Conservation (phyloP, 2,329 filamentous ascomycete species). For the Exophiala calicioides region DNA sequence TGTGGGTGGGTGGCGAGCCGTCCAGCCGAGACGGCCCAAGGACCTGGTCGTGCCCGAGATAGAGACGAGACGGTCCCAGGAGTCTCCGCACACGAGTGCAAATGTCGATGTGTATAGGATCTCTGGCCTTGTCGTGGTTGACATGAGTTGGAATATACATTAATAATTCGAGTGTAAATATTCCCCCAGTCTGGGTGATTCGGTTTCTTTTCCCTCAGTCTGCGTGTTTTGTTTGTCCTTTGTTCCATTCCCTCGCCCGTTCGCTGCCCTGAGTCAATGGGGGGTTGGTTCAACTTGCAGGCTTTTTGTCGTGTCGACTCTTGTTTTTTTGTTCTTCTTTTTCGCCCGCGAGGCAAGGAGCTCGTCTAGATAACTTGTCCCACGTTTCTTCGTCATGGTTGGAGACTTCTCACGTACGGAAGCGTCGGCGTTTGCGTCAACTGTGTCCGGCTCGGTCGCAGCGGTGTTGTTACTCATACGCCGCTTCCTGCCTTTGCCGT, state of each 20-base stretch:
- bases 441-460: not conserved
- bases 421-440: not conserved
- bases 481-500: not conserved
- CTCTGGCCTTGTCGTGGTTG: no score
- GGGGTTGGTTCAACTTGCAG: conserved; percentile 7
- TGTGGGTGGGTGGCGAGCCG: no score
- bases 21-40: no score
- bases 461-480: not conserved
- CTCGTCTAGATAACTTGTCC: conserved; percentile 29
- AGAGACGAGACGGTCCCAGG: no score
- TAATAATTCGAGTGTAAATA: no score
- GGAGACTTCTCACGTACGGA: not conserved
- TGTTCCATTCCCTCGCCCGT: not conserved
- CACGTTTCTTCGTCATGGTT: conserved; percentile 19
- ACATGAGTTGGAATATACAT: no score
- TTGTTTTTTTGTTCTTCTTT: conserved; percentile 31
- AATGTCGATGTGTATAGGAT: no score
- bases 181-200: no score
- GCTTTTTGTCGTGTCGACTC: conserved; percentile 26
- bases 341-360: conserved; percentile 28
- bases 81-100: no score
- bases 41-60: no score
- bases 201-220: no score
- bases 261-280: not conserved
- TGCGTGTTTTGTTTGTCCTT: no score